A percentile compares a stretch with the other conserved stretches of the same genome.
These are phyloP conservation scores for Saccharomyces hybrid DNA, from an alignment of 1,139 yeast genomes.

Conservation along the genomic window DNA sequence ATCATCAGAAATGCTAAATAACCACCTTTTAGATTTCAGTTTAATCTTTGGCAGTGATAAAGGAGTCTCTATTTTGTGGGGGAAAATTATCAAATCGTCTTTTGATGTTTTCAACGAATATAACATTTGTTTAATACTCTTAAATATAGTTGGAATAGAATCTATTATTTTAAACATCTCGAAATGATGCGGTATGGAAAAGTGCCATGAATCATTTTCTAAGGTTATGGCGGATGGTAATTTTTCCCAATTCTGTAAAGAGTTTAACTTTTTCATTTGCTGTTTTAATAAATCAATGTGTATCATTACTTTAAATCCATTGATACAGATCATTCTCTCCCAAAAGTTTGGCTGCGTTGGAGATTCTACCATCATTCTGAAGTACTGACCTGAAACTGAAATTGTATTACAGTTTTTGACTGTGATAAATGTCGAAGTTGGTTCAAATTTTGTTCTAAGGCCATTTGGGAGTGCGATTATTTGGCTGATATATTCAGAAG, in stretches of 20 bases:
- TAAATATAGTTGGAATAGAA: conserved; percentile 47
- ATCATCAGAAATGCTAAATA: conserved; percentile 67
- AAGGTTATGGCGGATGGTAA: conserved; percentile 38
- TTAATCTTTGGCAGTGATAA: conserved; percentile 42
- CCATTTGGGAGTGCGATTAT: conserved; percentile 40
- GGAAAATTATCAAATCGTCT: conserved; percentile 33
- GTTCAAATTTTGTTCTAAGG: conserved; percentile 44
- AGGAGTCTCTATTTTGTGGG: conserved; percentile 34
- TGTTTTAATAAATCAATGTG: conserved; percentile 26
- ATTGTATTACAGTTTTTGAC: conserved; percentile 16
- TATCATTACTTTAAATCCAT: conserved; percentile 31
- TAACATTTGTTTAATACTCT: conserved; percentile 48
- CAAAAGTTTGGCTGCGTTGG: conserved; percentile 43
- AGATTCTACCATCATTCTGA: conserved; percentile 48
- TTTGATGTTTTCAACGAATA: conserved; percentile 39
- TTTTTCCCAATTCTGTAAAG: conserved; percentile 35
- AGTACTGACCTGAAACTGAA: conserved; percentile 31
- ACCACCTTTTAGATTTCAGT: conserved; percentile 39
- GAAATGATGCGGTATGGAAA: conserved; percentile 42
- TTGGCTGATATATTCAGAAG: conserved; percentile 23
- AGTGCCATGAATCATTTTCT: conserved; percentile 33
- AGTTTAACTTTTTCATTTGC: conserved; percentile 19
- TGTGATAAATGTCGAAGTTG: conserved; percentile 26
- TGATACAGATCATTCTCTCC: conserved; percentile 42
- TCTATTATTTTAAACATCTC: conserved; percentile 57